A percentile compares a stretch with the other conserved stretches of the same genome.
Conservation (phyloP, 2,329 filamentous ascomycete genomes). For the Cladophialophora bantiana region DNA sequence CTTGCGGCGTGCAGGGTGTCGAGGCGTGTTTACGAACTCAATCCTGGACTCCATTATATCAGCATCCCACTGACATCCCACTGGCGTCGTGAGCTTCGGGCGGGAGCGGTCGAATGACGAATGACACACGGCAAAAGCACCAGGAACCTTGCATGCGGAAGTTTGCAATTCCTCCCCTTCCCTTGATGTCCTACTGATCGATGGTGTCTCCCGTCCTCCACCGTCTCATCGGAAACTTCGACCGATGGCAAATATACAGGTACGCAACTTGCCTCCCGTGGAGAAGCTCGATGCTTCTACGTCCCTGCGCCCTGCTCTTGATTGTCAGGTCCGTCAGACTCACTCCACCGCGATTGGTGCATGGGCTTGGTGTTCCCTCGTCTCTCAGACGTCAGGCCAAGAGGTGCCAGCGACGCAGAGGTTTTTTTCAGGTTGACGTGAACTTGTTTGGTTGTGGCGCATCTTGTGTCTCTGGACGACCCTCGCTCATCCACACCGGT, state of each 20-base stretch:
- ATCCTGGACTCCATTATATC: conserved; percentile 2
- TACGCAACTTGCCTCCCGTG: conserved; percentile 4
- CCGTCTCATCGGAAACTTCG: not conserved
- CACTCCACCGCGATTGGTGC: not conserved
- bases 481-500: not conserved
- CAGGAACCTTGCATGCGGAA: not conserved
- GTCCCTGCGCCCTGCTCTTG: conserved; percentile 1
- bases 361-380: not conserved
- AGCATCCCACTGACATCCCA: not conserved
- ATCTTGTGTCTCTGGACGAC: not conserved
- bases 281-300: not conserved
- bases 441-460: not conserved
- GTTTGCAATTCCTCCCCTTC: not conserved
- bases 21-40: not conserved
- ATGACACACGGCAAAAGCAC: not conserved
- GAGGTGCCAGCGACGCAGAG: not conserved
- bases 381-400: conserved; percentile 1
- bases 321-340: not conserved
- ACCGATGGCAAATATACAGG: not conserved
- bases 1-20: not conserved
- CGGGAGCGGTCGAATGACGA: conserved; percentile 1
- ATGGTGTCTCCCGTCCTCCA: not conserved
- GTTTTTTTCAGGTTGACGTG: not conserved
- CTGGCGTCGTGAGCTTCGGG: not conserved
- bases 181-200: conserved; percentile 4